phyloP scores from a whole-genome alignment of 179 eudicot species.

The Beta corolliflora region DNA sequence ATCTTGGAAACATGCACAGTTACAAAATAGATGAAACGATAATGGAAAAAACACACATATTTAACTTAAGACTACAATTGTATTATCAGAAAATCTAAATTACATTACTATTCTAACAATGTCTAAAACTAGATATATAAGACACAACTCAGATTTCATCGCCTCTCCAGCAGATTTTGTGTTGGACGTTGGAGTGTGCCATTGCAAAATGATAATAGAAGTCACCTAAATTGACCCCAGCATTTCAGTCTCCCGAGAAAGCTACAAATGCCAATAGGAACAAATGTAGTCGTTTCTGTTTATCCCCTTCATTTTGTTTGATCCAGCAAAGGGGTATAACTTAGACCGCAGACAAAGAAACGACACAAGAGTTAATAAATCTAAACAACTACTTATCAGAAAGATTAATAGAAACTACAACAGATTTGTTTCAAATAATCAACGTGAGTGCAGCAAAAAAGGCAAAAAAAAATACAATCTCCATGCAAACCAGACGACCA shows the following conservation, averaged over 20 bases:
- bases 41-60: too few relatives aligned
- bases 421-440: background rate
- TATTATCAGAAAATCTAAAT: background rate
- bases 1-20: too few relatives aligned
- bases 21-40: background rate
- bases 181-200: background rate
- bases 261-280: background rate
- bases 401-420: background rate
- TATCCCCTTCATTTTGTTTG: background rate
- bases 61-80: background rate
- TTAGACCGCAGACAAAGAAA: background rate
- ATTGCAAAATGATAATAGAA: background rate
- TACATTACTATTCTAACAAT: background rate
- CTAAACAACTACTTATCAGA: background rate
- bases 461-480: background rate
- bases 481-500: constrained; percentile 1
- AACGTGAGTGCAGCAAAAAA: constrained; percentile 9
- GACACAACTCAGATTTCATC: background rate
- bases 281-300: too few relatives aligned
- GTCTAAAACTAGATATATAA: background rate
- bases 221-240: background rate
- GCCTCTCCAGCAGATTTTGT: background rate
- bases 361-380: background rate
- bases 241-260: background rate
- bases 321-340: background rate